Evolutionary conservation across 805 yeast genomes (phyloP).

Genomic region (Brettanomyces naardenensis): DNA sequence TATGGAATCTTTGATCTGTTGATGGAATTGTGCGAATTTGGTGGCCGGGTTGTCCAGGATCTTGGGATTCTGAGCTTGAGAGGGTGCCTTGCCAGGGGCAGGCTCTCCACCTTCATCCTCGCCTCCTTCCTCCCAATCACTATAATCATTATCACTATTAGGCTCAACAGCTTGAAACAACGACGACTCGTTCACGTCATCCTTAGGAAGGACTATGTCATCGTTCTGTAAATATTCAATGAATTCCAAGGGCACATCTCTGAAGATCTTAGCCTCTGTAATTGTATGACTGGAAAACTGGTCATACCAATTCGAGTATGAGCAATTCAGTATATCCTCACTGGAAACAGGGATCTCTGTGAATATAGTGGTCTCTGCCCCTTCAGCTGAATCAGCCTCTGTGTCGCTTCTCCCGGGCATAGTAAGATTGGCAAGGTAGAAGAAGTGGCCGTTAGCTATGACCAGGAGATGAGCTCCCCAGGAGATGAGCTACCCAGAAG

Average conservation of each 20-base stretch:
- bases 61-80: slow-evolving; percentile 6
- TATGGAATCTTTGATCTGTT: slow-evolving; percentile 38
- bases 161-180: slow-evolving; percentile 26
- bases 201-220: slow-evolving; percentile 57
- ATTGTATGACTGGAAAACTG: slow-evolving; percentile 34
- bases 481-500: no score
- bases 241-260: slow-evolving; percentile 50
- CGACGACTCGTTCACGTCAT: slow-evolving; percentile 26
- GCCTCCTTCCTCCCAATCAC: slow-evolving; percentile 61
- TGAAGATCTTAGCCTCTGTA: slow-evolving; percentile 46
- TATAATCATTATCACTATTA: slow-evolving; percentile 56
- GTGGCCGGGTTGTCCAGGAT: slow-evolving; percentile 30
- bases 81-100: slow-evolving; percentile 12
- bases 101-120: slow-evolving; percentile 17
- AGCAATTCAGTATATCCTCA: slow-evolving; percentile 41
- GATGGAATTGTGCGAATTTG: slow-evolving; percentile 55
- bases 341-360: slow-evolving; percentile 21
- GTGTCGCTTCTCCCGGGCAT: no score
- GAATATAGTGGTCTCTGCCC: slow-evolving; percentile 8
- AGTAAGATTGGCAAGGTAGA: no score
- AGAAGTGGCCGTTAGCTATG: no score
- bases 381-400: no score
- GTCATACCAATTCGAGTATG: slow-evolving; percentile 54
- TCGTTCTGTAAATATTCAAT: slow-evolving; percentile 56
- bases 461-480: no score